These are phyloP conservation scores for Eucalyptus viminalis DNA, from an alignment of 345 rosid genomes.

Conservation along the genomic window DNA sequence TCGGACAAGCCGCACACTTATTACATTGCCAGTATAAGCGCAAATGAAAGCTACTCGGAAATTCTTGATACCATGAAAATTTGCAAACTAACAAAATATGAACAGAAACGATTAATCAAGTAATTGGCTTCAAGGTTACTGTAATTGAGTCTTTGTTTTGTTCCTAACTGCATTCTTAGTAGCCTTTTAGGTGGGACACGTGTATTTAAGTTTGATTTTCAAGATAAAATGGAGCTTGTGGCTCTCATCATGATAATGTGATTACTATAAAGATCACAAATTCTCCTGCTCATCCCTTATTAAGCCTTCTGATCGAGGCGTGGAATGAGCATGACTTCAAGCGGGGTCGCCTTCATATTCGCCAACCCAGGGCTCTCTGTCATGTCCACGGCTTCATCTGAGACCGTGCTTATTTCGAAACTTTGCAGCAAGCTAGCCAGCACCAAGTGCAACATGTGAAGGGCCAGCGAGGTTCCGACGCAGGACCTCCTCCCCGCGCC, in stretches of 20 bases:
- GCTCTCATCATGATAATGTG: neutral
- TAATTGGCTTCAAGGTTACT: neutral
- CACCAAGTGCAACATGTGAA: slow-evolving; percentile 9
- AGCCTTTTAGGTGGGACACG: neutral
- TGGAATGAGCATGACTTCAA: slow-evolving; percentile 16
- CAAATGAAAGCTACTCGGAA: neutral
- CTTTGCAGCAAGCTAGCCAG: slow-evolving; percentile 25
- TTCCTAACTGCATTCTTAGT: neutral
- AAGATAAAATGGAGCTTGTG: neutral
- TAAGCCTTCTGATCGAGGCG: slow-evolving; percentile 6
- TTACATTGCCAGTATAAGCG: neutral
- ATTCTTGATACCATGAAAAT: neutral
- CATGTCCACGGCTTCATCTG: slow-evolving; percentile 13
- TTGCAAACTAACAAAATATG: neutral
- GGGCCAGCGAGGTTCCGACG: slow-evolving; percentile 11
- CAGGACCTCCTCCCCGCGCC: slow-evolving; percentile 20
- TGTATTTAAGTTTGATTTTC: neutral
- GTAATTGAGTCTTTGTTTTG: neutral
- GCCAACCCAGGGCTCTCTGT: slow-evolving; percentile 7
- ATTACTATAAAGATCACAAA: neutral
- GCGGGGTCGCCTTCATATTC: slow-evolving; percentile 23
- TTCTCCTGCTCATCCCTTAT: neutral
- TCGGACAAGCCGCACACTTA: neutral
- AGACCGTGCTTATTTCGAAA: slow-evolving; percentile 17
- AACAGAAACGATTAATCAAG: neutral